A percentile compares a stretch with the other conserved stretches of the same genome.
Evolutionary conservation across 2,329 filamentous ascomycete species (phyloP).

Genomic region (Parafenestella ontariensis): DNA sequence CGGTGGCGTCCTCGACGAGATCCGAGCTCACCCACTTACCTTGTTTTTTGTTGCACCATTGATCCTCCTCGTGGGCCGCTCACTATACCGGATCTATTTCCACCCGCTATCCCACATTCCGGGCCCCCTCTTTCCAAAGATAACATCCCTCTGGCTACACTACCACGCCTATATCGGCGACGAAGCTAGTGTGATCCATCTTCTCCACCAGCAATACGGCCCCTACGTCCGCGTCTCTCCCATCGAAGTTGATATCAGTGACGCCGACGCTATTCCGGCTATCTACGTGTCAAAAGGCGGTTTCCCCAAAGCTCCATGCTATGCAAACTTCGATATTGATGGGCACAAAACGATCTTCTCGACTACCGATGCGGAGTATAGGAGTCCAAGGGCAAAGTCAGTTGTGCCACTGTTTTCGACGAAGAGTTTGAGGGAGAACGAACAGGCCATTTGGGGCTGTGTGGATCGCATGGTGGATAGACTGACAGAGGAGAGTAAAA

Average conservation of each 20-base stretch:
- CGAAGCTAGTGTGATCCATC: slow-evolving; percentile 29
- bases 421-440: slow-evolving; percentile 51
- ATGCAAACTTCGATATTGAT: slow-evolving; percentile 65
- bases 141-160: slow-evolving; percentile 35
- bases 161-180: slow-evolving; percentile 40
- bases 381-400: slow-evolving; percentile 57
- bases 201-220: slow-evolving; percentile 31
- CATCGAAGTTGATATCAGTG: slow-evolving; percentile 36
- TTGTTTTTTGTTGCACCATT: slow-evolving; percentile 4
- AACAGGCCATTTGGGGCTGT: slow-evolving; percentile 50
- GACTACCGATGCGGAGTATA: slow-evolving; percentile 49
- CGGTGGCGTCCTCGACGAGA: slow-evolving; percentile 1
- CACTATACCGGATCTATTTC: slow-evolving; percentile 30
- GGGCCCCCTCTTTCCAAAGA: slow-evolving; percentile 29
- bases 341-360: slow-evolving; percentile 63
- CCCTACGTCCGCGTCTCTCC: slow-evolving; percentile 35
- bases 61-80: slow-evolving; percentile 17
- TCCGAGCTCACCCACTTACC: slow-evolving; percentile 8
- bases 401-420: slow-evolving; percentile 60
- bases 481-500: slow-evolving; percentile 43
- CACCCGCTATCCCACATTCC: slow-evolving; percentile 34
- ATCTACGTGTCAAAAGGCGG: slow-evolving; percentile 63
- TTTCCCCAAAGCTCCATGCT: slow-evolving; percentile 60
- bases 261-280: slow-evolving; percentile 51
- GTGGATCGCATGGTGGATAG: slow-evolving; percentile 53